Evolutionary conservation across 108 stramenopile species (phyloP), one percentile per base, ranked within the genome.

Genomic region (Cyclotella baltica): DNA sequence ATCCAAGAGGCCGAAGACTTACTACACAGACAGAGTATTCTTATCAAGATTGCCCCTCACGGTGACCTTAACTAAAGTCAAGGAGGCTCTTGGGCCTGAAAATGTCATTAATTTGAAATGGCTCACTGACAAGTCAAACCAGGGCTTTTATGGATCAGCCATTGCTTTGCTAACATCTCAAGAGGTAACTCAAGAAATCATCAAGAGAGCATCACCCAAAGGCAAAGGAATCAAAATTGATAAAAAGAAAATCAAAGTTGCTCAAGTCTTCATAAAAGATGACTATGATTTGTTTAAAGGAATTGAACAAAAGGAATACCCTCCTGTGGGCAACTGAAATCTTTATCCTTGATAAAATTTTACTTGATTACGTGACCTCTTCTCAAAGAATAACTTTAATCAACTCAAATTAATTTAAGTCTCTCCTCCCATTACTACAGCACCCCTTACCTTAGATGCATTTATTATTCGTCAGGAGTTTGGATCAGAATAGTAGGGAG

Each of bases 91-190:
- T 30, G 80, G 72, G 20, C 63, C 62, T 38, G 67, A 68, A 29
- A 69, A 58, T 34, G 72, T 75, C 13, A 22, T 30, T 15, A 35
- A 43, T 18, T 37, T 89, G 34, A 86, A 89, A 46, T 93, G 92
- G 92, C 40, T 90, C 36, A 84, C 81, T 38, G 88, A 88, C 70
- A 63, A 66, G 51, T 56, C 85, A 0, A 85, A 75, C 25, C 74
- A 70, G 27, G 82, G 80, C 0, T 93, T 88, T 55, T 88, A 89
- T 47, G 92, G 92, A 31, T 93, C 88, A 6, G 87, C 88, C 27
- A 76, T 93, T 33, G 87, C 86, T 3, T 67, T 87, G 52, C 63
- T 91, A 62, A 36, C 53, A 33, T 77, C 81, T 36, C 22, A 64
- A 6, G 64, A 81, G 48, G 78, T 59, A 19, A 75, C 80, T 29